These are phyloP conservation scores for Hirsutella rhossiliensis DNA, from an alignment of 2,329 filamentous ascomycete species.

Conservation along the genomic window DNA sequence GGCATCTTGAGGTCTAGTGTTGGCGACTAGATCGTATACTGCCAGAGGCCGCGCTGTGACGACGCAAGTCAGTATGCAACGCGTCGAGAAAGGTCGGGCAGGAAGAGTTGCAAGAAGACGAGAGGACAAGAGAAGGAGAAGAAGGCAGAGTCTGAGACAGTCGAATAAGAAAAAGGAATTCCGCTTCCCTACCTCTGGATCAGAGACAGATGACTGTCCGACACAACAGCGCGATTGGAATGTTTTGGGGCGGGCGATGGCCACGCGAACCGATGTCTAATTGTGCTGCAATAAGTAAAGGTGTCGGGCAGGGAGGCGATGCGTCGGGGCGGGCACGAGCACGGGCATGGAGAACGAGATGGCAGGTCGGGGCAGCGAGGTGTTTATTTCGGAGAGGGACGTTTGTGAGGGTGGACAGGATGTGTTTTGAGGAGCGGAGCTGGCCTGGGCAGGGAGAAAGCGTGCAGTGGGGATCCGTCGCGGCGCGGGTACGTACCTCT, in stretches of 20 bases:
- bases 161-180: slow-evolving; percentile 14
- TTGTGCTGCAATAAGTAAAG: slow-evolving; percentile 12
- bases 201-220: slow-evolving; percentile 16
- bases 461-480: slow-evolving; percentile 8
- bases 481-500: slow-evolving; percentile 8
- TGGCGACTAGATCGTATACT: slow-evolving; percentile 8
- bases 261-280: slow-evolving; percentile 12
- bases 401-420: slow-evolving; percentile 20
- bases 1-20: slow-evolving; percentile 7
- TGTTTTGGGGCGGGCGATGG: slow-evolving; percentile 18
- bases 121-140: slow-evolving; percentile 5
- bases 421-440: slow-evolving; percentile 25
- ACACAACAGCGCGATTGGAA: slow-evolving; percentile 23
- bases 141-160: slow-evolving; percentile 16
- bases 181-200: slow-evolving; percentile 21
- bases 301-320: neutral
- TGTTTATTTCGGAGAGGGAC: slow-evolving; percentile 21
- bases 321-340: neutral
- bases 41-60: slow-evolving; percentile 6
- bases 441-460: slow-evolving; percentile 18
- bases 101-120: slow-evolving; percentile 1
- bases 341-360: neutral
- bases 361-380: slow-evolving; percentile 11
- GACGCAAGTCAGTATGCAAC: slow-evolving; percentile 7
- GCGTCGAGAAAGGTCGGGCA: slow-evolving; percentile 5